Conservation (phyloP, 108 stramenopile species). For the Conticribra guillardii region DNA sequence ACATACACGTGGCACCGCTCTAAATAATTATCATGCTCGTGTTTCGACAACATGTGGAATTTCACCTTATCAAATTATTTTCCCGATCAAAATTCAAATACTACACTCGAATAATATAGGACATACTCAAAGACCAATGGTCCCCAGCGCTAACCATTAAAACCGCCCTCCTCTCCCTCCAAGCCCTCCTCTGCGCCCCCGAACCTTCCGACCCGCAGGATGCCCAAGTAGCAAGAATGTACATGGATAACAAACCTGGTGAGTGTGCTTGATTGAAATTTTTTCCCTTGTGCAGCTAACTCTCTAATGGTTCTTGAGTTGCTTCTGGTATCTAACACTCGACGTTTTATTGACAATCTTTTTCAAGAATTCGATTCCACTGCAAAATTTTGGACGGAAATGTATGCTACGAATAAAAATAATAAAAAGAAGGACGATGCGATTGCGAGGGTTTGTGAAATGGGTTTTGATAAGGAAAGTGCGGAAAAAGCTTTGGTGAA, state of each 20-base stretch:
- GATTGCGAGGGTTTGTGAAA: slow-evolving; percentile 85
- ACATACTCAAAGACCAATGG: slow-evolving; percentile 98
- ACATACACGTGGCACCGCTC: too few species aligned
- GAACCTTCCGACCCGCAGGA: slow-evolving; percentile 96
- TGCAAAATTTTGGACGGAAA: slow-evolving; percentile 93
- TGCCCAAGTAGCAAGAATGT: slow-evolving; percentile 95
- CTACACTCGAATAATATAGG: slow-evolving; percentile 51
- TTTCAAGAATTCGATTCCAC: slow-evolving; percentile 88
- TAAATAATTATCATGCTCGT: too few species aligned
- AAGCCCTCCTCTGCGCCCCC: slow-evolving; percentile 90
- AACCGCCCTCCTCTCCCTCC: slow-evolving; percentile 91
- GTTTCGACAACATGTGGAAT: too few species aligned
- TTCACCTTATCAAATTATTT: too few species aligned
- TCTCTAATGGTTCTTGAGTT: too few species aligned
- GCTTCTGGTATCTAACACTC: too few species aligned
- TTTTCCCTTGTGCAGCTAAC: too few species aligned
- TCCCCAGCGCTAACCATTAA: slow-evolving; percentile 97
- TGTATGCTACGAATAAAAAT: slow-evolving; percentile 82
- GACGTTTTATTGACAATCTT: too few species aligned
- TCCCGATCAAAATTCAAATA: neutral
- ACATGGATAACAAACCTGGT: slow-evolving; percentile 69
- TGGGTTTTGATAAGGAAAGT: slow-evolving; percentile 93
- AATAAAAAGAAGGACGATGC: slow-evolving; percentile 60
- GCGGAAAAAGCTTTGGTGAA: slow-evolving; percentile 86
- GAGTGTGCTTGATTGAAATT: too few species aligned